Evolutionary conservation across 805 yeast genomes (phyloP), one percentile per base, ranked within the genome.

Genomic region (Lipomyces sp.): DNA sequence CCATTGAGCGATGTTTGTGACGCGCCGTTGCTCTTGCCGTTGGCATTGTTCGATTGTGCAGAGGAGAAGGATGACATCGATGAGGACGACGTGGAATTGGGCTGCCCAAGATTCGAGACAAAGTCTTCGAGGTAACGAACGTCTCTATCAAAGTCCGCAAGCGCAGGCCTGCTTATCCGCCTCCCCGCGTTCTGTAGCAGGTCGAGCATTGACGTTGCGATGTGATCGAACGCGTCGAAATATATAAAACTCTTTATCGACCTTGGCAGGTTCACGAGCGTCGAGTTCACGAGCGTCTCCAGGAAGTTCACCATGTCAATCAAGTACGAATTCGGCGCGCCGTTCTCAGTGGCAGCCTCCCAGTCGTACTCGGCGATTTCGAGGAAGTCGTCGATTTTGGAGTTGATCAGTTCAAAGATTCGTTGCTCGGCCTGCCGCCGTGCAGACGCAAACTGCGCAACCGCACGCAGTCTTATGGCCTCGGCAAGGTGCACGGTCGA

Each of bases 311-410:
- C 90, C 74, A 90, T 80, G 68, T 91, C 98, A 43, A 80, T 79
- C 49, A 91, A 79, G 45, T 83, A 83, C 59, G 75, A 76, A 58
- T 85, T 83, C 14, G 96, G 93, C 49, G 82, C 85, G 0, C 61
- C 66, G 57, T 79, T 78, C 11, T 73, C 61, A 8, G 60, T 63
- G 2, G 68, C 71, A 8, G 62, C 45, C 31, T 71, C 68, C 96
- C 97, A 91, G 63, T 89, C 86, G 68, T 86, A 86, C 56, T 86
- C 95, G 23, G 87, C 84, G 70, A 86, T 79, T 49, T 86, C 96
- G 58, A 91, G 72, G 58, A 91, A 79, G 68, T 83, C 91, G 50
- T 80, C 78, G 35, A 91, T 82, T 58, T 86, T 86, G 34, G 77
- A 75, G 64, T 91, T 95, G 49, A 93, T 87, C 74, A 88, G 76